phyloP scores from a whole-genome alignment of 163 green algal species.

The Botryococcus braunii region DNA sequence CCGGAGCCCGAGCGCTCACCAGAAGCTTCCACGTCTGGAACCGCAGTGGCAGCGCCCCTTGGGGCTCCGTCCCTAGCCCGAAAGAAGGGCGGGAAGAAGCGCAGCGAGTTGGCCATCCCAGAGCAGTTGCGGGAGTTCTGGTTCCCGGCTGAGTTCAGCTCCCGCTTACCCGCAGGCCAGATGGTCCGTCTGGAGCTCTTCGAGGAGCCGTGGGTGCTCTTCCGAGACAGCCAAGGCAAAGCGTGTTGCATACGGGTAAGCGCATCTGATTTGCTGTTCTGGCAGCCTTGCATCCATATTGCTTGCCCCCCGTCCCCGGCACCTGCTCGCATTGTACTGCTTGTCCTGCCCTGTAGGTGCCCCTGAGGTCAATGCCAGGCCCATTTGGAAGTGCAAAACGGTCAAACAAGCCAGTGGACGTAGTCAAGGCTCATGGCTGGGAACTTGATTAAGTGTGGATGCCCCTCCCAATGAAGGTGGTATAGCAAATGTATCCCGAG shows the following conservation, averaged over 20 bases:
- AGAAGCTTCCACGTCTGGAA: not conserved
- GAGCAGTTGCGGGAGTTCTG: slow-evolving; percentile 78
- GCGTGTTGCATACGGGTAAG: slow-evolving; percentile 72
- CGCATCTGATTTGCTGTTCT: too few relatives aligned
- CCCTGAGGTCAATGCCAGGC: too few relatives aligned
- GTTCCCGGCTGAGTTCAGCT: slow-evolving; percentile 76
- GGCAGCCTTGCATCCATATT: too few relatives aligned
- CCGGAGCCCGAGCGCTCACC: not conserved
- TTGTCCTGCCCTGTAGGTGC: too few relatives aligned
- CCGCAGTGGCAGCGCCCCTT: not conserved
- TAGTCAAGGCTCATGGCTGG: too few relatives aligned
- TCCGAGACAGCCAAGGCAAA: slow-evolving; percentile 65
- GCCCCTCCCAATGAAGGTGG: too few relatives aligned
- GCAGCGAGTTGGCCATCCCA: slow-evolving; percentile 60
- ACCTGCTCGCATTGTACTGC: too few relatives aligned
- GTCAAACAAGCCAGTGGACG: too few relatives aligned
- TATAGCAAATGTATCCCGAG: too few relatives aligned
- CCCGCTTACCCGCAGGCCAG: slow-evolving; percentile 32
- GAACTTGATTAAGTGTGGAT: too few relatives aligned
- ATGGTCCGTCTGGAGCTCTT: slow-evolving; percentile 88
- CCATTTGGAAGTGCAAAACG: too few relatives aligned
- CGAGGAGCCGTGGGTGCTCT: slow-evolving; percentile 88
- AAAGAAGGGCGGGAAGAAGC: slow-evolving; percentile 20
- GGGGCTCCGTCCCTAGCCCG: not conserved
- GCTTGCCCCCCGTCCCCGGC: too few relatives aligned